A percentile compares a stretch with the other conserved stretches of the same genome.
Evolutionary conservation across 257 asterid species (phyloP).

Genomic region (Cordia subcordata): DNA sequence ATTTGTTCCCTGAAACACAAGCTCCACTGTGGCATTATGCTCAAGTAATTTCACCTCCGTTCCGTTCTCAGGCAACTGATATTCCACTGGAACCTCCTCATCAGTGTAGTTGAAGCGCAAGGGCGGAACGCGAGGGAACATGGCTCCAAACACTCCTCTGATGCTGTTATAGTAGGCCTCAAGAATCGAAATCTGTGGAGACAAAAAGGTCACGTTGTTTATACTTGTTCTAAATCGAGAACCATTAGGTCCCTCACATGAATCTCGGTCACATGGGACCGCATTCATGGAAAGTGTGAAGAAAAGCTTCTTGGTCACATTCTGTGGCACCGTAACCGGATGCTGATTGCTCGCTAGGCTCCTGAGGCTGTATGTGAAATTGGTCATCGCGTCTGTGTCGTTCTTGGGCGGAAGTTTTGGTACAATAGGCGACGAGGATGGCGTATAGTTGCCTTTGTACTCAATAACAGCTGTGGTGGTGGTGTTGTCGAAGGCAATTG

Average conservation of each 20-base stretch:
- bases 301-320: conserved; percentile 16
- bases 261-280: conserved; percentile 19
- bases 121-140: conserved; percentile 46
- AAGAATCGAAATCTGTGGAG: conserved; percentile 35
- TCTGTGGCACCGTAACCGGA: conserved; percentile 37
- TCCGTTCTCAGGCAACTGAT: conserved; percentile 13
- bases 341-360: conserved; percentile 17
- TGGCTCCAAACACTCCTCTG: conserved; percentile 27
- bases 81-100: background rate
- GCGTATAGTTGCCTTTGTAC: conserved; percentile 32
- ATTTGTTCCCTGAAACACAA: conserved; percentile 59
- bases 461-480: conserved; percentile 40
- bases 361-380: conserved; percentile 14
- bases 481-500: conserved; percentile 6
- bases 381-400: conserved; percentile 19
- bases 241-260: conserved; percentile 26
- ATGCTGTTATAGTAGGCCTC: conserved; percentile 42
- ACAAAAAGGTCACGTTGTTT: conserved; percentile 39
- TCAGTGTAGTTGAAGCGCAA: conserved; percentile 36
- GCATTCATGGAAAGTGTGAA: conserved; percentile 40
- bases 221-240: conserved; percentile 29
- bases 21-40: conserved; percentile 46
- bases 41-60: conserved; percentile 38
- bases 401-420: conserved; percentile 23
- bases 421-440: conserved; percentile 25